Percentiles rank a stretch among this genome's conserved stretches.
Conservation (phyloP, 768 basidiomycete genomes). For the Pleurotus cornucopiae region DNA sequence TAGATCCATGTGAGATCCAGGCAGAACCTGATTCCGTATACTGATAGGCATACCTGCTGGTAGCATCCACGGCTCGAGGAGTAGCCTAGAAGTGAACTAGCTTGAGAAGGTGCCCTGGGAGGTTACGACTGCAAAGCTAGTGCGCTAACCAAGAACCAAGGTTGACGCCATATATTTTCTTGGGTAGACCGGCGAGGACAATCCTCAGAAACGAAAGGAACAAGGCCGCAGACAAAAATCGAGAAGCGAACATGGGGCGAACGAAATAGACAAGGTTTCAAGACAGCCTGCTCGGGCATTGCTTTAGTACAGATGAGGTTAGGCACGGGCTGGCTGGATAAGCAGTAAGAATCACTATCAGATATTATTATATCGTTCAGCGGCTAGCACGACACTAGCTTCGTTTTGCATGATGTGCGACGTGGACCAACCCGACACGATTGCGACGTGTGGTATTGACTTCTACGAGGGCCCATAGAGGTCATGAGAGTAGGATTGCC, state of each 20-base stretch:
- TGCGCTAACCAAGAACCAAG: slow-evolving; percentile 54
- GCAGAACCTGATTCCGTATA: no score
- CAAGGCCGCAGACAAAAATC: not conserved
- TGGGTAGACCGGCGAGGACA: slow-evolving; percentile 18
- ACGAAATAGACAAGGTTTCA: no score
- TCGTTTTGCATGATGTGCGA: not conserved
- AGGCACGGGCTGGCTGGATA: no score
- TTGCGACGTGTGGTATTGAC: not conserved
- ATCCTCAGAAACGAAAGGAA: not conserved
- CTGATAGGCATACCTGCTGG: slow-evolving; percentile 42
- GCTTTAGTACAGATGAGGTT: no score
- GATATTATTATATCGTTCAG: not conserved
- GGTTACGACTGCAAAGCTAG: not conserved
- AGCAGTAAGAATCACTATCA: no score
- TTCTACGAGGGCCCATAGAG: not conserved
- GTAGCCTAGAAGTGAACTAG: slow-evolving; percentile 44
- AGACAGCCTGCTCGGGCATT: no score
- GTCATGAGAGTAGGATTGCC: not conserved
- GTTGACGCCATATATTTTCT: slow-evolving; percentile 52
- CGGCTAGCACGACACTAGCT: not conserved
- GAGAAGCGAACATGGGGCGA: not conserved
- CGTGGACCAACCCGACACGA: slow-evolving; percentile 1
- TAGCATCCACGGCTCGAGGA: slow-evolving; percentile 83
- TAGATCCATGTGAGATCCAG: slow-evolving; percentile 15
- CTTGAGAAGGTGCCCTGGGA: not conserved